phyloP scores from a whole-genome alignment of 177 flowering plant species.

The Vitis hybrid region DNA sequence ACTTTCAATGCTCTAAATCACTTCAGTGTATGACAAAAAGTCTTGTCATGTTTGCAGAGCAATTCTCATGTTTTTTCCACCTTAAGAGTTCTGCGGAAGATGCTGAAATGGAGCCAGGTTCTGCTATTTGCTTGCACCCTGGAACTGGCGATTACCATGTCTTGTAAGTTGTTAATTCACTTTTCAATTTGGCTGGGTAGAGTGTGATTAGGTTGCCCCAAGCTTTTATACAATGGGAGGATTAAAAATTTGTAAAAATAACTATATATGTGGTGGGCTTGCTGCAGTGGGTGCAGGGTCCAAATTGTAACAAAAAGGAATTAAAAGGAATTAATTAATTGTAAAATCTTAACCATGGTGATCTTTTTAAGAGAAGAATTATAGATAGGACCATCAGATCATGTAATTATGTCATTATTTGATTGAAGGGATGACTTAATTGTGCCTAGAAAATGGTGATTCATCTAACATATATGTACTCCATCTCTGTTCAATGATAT shows the following conservation, averaged over 20 bases:
- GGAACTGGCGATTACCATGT: constrained; percentile 80
- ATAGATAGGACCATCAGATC: background rate
- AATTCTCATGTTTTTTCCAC: constrained; percentile 60
- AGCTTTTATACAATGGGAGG: too few species aligned
- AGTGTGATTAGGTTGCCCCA: background rate
- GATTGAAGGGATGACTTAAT: background rate
- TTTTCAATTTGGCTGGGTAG: constrained; percentile 1
- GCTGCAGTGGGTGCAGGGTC: background rate
- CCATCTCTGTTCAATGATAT: background rate
- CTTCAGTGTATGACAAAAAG: background rate
- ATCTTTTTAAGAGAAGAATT: background rate
- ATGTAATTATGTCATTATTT: background rate
- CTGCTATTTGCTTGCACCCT: constrained; percentile 65
- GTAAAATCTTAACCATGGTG: background rate
- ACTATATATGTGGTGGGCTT: background rate
- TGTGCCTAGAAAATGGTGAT: background rate
- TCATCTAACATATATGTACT: background rate
- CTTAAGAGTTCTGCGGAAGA: constrained; percentile 72
- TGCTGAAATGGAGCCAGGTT: constrained; percentile 39
- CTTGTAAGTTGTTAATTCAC: constrained; percentile 55
- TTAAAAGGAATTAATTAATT: background rate
- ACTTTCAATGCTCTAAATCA: too few species aligned
- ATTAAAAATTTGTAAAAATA: background rate
- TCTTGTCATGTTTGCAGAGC: constrained; percentile 40
- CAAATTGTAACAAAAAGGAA: background rate